Base-by-base conservation (phyloP, 2,329 filamentous ascomycete species). In the Pseudogymnoascus sp. region DNA sequence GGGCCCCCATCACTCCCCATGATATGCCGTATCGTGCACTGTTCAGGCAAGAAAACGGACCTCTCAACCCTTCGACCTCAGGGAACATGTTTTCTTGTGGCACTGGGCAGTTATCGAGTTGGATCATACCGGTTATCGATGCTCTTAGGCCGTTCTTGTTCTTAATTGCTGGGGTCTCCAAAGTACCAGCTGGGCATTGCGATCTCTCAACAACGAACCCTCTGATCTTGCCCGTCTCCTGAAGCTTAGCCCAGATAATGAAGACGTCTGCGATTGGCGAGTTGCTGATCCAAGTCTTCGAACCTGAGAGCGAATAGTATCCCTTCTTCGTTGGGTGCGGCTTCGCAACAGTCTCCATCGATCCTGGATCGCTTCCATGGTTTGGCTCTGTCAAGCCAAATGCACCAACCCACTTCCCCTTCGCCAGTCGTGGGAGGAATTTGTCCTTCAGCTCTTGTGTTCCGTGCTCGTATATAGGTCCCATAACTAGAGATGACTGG, bases 221-320 rank as follows among this genome's bases (percentile, higher is more conserved):
- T 59, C 90, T 85, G 68, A 99, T 98, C 82, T 96, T 96, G 66
- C 92, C 93, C 22, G 91, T 96, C 69, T 89, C 89, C 67, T 95
- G 86, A 59, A 96, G 78, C 79, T 96, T 97, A 1, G 93, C 95
- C 95, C 95, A 99, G 1, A 96, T 87, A 67, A 96, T 78, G 61
- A 96, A 77, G 2, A 96, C 82, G 70, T 96, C 91, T 1, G 91
- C 85, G 70, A 96, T 96, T 3, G 92, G 92, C 6, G 90, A 93
- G 76, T 96, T 96, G 12, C 92, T 96, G 74, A 96, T 96, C 92
- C 92, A 96, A 0, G 93, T 96, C 81, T 96, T 96, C 60, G 89
- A 79, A 1, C 92, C 92, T 53, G 87, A 91, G 37, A 96, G 78
- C 46, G 87, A 84, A 70, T 88, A 89, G 75, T 91, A 91, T 1